Conservation (phyloP, 768 basidiomycete genomes). For the Galerina marginata region DNA sequence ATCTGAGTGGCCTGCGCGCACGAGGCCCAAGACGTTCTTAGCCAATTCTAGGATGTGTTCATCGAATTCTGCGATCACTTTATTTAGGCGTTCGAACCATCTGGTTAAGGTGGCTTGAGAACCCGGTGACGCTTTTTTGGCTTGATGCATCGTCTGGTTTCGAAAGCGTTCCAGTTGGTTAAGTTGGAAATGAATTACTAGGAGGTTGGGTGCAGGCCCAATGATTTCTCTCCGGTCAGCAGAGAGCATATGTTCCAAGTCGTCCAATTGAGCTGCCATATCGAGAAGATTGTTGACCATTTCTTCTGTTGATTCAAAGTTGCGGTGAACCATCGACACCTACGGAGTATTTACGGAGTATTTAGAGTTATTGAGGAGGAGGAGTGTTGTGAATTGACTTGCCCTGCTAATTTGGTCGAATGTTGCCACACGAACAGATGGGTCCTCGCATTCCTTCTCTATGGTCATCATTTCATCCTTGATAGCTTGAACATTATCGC, state of each 20-base stretch:
- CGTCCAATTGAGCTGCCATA: slow-evolving; percentile 85
- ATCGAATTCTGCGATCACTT: slow-evolving; percentile 83
- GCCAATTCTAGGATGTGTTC: slow-evolving; percentile 81
- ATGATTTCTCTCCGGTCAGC: slow-evolving; percentile 77
- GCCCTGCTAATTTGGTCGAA: slow-evolving; percentile 97
- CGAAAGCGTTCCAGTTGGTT: slow-evolving; percentile 93
- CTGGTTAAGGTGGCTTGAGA: slow-evolving; percentile 72
- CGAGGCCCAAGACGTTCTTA: slow-evolving; percentile 76
- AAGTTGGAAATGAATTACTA: slow-evolving; percentile 89
- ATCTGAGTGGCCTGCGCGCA: slow-evolving; percentile 76
- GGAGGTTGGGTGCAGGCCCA: slow-evolving; percentile 87
- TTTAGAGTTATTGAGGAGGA: background rate
- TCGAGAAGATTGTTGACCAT: slow-evolving; percentile 94
- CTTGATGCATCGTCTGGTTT: slow-evolving; percentile 94
- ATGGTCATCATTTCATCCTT: slow-evolving; percentile 87
- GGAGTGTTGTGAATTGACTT: slow-evolving; percentile 30
- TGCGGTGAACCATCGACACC: slow-evolving; percentile 96
- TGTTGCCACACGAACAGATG: slow-evolving; percentile 76
- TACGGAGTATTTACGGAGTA: slow-evolving; percentile 45
- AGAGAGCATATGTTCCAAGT: slow-evolving; percentile 78
- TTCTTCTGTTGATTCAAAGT: slow-evolving; percentile 93
- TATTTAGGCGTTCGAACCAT: slow-evolving; percentile 87
- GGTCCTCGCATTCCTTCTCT: slow-evolving; percentile 78
- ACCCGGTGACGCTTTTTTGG: slow-evolving; percentile 76
- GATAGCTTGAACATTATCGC: slow-evolving; percentile 77